phyloP scores from a whole-genome alignment of 129 eudicot species.

The Flaveria robusta region DNA sequence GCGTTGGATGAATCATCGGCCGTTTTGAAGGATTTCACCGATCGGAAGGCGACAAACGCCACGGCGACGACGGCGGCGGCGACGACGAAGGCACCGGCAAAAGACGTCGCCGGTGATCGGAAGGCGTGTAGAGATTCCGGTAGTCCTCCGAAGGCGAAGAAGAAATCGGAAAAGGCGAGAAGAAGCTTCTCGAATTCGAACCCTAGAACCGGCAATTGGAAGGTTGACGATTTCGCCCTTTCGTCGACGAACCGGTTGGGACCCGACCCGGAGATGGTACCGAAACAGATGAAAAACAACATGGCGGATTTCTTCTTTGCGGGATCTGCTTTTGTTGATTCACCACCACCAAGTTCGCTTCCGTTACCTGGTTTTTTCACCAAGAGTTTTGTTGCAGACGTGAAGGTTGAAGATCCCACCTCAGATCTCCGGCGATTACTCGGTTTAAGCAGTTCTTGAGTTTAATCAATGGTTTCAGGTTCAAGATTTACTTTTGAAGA shows the following conservation, averaged over 20 bases:
- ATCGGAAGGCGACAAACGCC: conserved; percentile 23
- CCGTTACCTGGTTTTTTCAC: conserved; percentile 59
- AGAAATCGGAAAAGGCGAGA: conserved; percentile 25
- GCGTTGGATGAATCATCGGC: conserved; percentile 26
- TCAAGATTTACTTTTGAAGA: background rate
- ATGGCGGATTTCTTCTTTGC: conserved; percentile 48
- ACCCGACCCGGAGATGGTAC: conserved; percentile 48
- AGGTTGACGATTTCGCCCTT: conserved; percentile 34
- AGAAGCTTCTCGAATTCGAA: conserved; percentile 8
- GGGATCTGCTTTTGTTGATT: conserved; percentile 49
- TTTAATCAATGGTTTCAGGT: background rate
- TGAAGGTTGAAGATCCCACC: conserved; percentile 20
- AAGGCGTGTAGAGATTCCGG: conserved; percentile 8
- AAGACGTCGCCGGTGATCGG: conserved; percentile 9
- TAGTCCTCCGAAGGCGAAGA: background rate
- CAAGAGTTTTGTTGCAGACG: conserved; percentile 32
- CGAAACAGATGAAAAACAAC: conserved; percentile 34
- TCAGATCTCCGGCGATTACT: conserved; percentile 37
- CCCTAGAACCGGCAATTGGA: conserved; percentile 10
- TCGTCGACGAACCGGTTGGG: conserved; percentile 46
- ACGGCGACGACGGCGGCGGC: background rate
- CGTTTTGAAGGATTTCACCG: background rate
- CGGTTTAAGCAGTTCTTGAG: conserved; percentile 28
- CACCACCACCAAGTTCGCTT: conserved; percentile 63
- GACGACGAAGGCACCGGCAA: conserved; percentile 3